These are phyloP conservation scores for Rosa rugosa DNA, from an alignment of 306 rosid genomes.

Conservation along the genomic window DNA sequence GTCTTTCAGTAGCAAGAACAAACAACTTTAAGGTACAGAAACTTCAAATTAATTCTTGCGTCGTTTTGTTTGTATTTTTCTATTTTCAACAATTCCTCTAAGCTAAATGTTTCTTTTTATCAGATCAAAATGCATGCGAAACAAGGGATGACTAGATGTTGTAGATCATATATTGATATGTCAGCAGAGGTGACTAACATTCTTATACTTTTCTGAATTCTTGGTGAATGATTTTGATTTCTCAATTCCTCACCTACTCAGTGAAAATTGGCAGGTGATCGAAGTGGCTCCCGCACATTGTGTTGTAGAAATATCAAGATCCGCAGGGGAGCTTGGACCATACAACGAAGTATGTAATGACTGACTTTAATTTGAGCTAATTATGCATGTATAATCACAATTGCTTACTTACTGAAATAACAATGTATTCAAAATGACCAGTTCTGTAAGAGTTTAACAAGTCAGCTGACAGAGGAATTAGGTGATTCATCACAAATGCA, in stretches of 20 bases:
- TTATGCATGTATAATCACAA: slow-evolving; percentile 8
- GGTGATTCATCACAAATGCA: slow-evolving; percentile 31
- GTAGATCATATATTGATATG: slow-evolving; percentile 53
- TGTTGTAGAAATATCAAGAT: slow-evolving; percentile 71
- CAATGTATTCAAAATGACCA: slow-evolving; percentile 31
- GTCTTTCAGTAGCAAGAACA: slow-evolving; percentile 52
- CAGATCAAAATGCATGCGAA: slow-evolving; percentile 68
- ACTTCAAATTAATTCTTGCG: background rate
- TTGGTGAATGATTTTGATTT: background rate
- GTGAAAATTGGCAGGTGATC: slow-evolving; percentile 55
- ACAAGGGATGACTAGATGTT: slow-evolving; percentile 53
- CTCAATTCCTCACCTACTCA: slow-evolving; percentile 8
- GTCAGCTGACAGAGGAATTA: slow-evolving; percentile 45
- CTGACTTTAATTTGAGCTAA: slow-evolving; percentile 1
- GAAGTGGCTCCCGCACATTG: slow-evolving; percentile 79
- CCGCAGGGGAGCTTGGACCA: slow-evolving; percentile 56
- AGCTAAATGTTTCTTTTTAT: slow-evolving; percentile 13
- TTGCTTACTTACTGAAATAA: slow-evolving; percentile 17
- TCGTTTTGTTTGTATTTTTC: background rate
- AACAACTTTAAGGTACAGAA: slow-evolving; percentile 52
- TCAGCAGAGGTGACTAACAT: slow-evolving; percentile 62
- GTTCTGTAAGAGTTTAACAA: slow-evolving; percentile 73
- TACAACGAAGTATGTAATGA: slow-evolving; percentile 46
- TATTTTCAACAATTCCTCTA: background rate
- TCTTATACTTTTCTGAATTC: background rate